A percentile compares a stretch with the other conserved stretches of the same genome.
These are phyloP conservation scores for Penicillium decumbens DNA, from an alignment of 2,329 filamentous ascomycete species.

Conservation along the genomic window DNA sequence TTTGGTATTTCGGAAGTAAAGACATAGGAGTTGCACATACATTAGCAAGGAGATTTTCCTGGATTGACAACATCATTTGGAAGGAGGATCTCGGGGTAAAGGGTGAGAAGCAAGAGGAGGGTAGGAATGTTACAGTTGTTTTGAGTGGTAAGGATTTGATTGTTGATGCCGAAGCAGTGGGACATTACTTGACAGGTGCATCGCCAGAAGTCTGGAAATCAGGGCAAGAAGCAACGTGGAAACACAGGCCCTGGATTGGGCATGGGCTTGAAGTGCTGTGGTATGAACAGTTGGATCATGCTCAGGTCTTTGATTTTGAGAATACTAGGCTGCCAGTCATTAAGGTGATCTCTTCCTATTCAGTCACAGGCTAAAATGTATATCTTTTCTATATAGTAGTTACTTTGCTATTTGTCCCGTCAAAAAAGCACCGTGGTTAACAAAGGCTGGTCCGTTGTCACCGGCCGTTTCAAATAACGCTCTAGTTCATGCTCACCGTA, in stretches of 20 bases:
- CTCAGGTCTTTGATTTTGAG: constrained; percentile 53
- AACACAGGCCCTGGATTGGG: constrained; percentile 27
- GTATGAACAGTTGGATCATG: constrained; percentile 60
- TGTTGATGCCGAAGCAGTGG: constrained; percentile 57
- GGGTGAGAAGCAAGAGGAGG: constrained; percentile 5
- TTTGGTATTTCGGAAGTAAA: constrained; percentile 66
- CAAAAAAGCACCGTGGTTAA: no score
- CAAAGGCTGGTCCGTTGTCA: no score
- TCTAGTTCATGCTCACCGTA: no score
- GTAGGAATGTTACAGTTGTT: constrained; percentile 51
- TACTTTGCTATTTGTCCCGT: no score
- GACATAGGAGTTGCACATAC: constrained; percentile 62
- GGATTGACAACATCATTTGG: constrained; percentile 67
- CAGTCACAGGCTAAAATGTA: no score
- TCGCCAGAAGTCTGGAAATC: constrained; percentile 12
- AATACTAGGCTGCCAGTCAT: constrained; percentile 14
- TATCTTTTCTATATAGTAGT: no score
- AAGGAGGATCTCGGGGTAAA: constrained; percentile 54
- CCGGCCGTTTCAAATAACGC: no score
- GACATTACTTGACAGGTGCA: constrained; percentile 51
- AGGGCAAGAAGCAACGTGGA: constrained; percentile 3
- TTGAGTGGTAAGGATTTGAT: constrained; percentile 61
- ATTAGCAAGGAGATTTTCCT: constrained; percentile 64
- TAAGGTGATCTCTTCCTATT: no score
- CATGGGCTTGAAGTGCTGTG: constrained; percentile 55